Evolutionary conservation across 1,284 basidiomycete species (phyloP), one percentile per base, ranked within the genome.

Genomic region (Moesziomyces globuligerus): DNA sequence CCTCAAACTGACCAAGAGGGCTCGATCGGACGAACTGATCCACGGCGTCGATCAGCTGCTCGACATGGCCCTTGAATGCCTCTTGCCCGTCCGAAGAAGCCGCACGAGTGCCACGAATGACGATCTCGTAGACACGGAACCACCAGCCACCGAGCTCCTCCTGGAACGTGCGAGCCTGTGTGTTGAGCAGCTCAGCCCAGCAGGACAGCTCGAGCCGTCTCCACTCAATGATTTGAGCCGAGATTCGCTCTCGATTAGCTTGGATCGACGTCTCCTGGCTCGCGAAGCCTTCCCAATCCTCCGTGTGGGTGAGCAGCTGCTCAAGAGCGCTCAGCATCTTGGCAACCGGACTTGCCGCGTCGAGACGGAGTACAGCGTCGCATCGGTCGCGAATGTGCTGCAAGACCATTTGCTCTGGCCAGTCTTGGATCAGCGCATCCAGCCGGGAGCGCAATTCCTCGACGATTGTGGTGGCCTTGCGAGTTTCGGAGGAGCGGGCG

Each of bases 381-480:
- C 91, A 94, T 23, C 91, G 90, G 54, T 88, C 88, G 24, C 86
- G 85, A 42, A 99, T 87, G 82, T 97, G 90, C 52, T 90, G 91
- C 28, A 98, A 86, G 6, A 97, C 93, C 90, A 95, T 93, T 82
- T 98, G 96, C 71, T 98, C 96, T 0, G 96, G 95, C 93, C 93
- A 98, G 72, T 94, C 90, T 59, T 85, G 83, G 36, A 91, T 86
- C 21, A 98, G 86, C 7, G 13, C 59, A 5, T 37, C 44, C n/a
- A 80, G 58, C 5, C 72, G 71, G 7, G 23, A 37, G 7, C 60
- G 59, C 18, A 82, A 59, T 17, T 57, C 62, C 20, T 60, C 42
- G 17, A 81, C 71, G 36, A 82, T 64, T 4, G 51, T 50, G 3
- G 64, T 71, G 18, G 70, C 66, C 32, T 72, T 77, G n/a, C 55